Evolutionary conservation across 2,329 filamentous ascomycete species (phyloP).

Genomic region (Nigrospora oryzae): DNA sequence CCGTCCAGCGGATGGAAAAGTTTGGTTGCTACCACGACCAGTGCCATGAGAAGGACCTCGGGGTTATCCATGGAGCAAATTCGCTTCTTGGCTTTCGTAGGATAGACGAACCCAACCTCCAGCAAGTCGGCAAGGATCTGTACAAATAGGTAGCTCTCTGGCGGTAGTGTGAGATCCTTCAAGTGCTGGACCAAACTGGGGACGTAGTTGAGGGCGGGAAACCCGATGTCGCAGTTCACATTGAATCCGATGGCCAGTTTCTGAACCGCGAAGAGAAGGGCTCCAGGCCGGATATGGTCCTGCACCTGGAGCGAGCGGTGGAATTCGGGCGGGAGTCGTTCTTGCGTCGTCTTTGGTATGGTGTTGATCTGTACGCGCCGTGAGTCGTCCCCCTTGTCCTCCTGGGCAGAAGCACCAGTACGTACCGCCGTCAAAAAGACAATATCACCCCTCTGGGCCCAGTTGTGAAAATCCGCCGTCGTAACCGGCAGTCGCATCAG

Average conservation of each 20-base stretch:
- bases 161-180: conserved; percentile 64
- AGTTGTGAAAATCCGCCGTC: conserved; percentile 62
- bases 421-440: conserved; percentile 60
- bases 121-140: conserved; percentile 45
- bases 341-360: conserved; percentile 56
- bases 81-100: conserved; percentile 29
- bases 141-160: conserved; percentile 56
- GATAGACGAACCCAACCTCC: conserved; percentile 49
- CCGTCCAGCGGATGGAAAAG: conserved; percentile 68
- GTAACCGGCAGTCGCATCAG: conserved; percentile 70
- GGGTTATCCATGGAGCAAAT: conserved; percentile 53
- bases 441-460: conserved; percentile 59
- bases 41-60: conserved; percentile 63
- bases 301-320: conserved; percentile 48
- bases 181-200: conserved; percentile 63
- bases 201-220: conserved; percentile 66
- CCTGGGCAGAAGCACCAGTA: background rate
- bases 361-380: conserved; percentile 33
- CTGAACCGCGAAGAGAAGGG: conserved; percentile 57
- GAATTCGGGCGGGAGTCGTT: conserved; percentile 54
- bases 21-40: conserved; percentile 71
- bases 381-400: background rate
- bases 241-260: conserved; percentile 56
- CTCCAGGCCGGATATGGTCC: conserved; percentile 38
- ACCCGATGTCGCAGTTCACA: conserved; percentile 57